Percentiles rank a stretch among this genome's conserved stretches.
These are phyloP conservation scores for Phytophthora citricola DNA, from an alignment of 352 stramenopile genomes.

Conservation along the genomic window DNA sequence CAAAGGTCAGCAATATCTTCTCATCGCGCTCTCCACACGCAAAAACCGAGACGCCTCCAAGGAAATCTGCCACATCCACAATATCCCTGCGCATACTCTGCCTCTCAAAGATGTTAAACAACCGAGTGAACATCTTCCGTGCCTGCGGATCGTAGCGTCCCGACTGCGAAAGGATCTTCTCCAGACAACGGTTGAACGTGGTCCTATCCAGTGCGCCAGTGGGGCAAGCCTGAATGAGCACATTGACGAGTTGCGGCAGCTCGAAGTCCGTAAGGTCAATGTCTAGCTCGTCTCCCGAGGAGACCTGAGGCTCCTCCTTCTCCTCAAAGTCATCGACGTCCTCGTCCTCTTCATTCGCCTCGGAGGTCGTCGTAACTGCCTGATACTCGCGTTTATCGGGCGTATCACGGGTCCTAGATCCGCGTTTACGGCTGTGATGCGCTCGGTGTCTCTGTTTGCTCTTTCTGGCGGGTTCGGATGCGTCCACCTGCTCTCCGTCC, in stretches of 20 bases:
- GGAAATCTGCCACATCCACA: slow-evolving; percentile 83
- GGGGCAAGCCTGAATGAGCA: slow-evolving; percentile 82
- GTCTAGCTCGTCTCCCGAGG: slow-evolving; percentile 47
- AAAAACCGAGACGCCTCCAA: slow-evolving; percentile 86
- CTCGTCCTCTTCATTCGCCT: slow-evolving; percentile 35
- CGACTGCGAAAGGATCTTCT: slow-evolving; percentile 86
- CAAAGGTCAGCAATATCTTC: slow-evolving; percentile 86
- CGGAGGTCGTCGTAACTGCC: slow-evolving; percentile 28
- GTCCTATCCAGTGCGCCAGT: slow-evolving; percentile 71
- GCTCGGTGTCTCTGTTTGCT: slow-evolving; percentile 16
- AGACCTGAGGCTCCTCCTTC: slow-evolving; percentile 19
- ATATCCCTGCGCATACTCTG: slow-evolving; percentile 52
- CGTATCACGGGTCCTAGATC: slow-evolving; percentile 10
- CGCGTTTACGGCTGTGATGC: slow-evolving; percentile 26
- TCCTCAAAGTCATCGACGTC: slow-evolving; percentile 28
- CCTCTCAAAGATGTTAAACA: slow-evolving; percentile 85
- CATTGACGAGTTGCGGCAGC: slow-evolving; percentile 81
- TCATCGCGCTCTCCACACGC: slow-evolving; percentile 81
- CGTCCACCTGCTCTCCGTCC: slow-evolving; percentile 9
- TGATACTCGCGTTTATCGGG: slow-evolving; percentile 24
- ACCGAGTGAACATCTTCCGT: slow-evolving; percentile 72
- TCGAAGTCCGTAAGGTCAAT: slow-evolving; percentile 87
- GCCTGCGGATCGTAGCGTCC: slow-evolving; percentile 78
- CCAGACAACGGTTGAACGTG: slow-evolving; percentile 73
- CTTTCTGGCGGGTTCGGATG: slow-evolving; percentile 5